Base-by-base conservation (phyloP, 2,329 filamentous ascomycete genomes). In the Arthroderma sp. region DNA sequence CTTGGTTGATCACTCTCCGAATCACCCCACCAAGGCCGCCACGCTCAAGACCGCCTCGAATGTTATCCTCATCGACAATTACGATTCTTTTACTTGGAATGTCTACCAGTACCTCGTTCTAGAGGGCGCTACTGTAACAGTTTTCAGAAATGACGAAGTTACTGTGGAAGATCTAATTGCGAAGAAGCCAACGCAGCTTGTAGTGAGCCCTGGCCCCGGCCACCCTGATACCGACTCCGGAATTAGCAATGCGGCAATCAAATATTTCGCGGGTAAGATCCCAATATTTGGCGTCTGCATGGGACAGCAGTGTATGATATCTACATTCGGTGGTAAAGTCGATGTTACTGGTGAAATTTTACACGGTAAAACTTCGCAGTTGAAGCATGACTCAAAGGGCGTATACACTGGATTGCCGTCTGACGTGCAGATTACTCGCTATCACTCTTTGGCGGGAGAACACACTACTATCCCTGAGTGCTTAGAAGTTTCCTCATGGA, bases 11-110 rank as follows among this genome's bases (percentile, higher is more conserved):
- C 81, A 95, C 65, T 95, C 89, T 48, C 87, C 88, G 57, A 62
- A 58, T 57, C 81, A 94, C 64, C 84, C 85, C 48, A 75, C 82
- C 51, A 81, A 83, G 43, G 80, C 81, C 29, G 71, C 80, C 43
- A 79, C 80, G 32, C 72, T 95, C 43, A 63, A 81, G 27, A 87
- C 80, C 42, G 91, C 91, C 28, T 84, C 83, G 46, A 96, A 96
- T 65, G 75, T 98, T 47, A 77, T 98, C 50, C 74, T 98, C 51
- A 95, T 98, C 57, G 91, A 98, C 72, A 98, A 98, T 67, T 98
- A 96, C 66, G 91, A 98, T 66, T 96, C 91, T 3, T 98, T 98
- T 64, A 95, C 89, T 47, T 98, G 88, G 86, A 98, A 98, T 60
- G 86, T 98, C 47, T 98, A 96, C 64, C 93, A 98, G 65, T 98